Evolutionary conservation across 306 rosid genomes (phyloP).

Genomic region (Vicia villosa): DNA sequence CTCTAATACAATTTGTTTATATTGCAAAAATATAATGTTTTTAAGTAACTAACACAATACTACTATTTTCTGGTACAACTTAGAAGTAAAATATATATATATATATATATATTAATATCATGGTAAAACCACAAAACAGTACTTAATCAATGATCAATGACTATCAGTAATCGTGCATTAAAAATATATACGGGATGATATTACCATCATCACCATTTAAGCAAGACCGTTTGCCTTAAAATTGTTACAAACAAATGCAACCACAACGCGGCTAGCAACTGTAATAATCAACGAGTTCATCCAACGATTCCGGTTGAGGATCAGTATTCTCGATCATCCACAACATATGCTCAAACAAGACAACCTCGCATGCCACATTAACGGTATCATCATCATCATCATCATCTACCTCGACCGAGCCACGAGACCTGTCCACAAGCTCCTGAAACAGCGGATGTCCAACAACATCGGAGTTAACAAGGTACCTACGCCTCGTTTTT

Average conservation of each 20-base stretch:
- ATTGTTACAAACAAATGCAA: background rate
- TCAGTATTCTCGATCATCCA: slow-evolving; percentile 87
- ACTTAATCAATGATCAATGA: background rate
- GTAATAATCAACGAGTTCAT: slow-evolving; percentile 56
- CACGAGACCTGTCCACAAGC: slow-evolving; percentile 60
- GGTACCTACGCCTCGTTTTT: slow-evolving; percentile 62
- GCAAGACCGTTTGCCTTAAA: background rate
- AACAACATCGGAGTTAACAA: slow-evolving; percentile 52
- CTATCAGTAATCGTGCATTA: background rate
- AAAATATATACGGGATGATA: background rate
- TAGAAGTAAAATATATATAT: too few relatives aligned
- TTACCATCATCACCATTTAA: background rate
- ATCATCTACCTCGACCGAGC: background rate
- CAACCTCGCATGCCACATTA: slow-evolving; percentile 76
- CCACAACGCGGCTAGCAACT: background rate
- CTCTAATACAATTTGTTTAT: too few relatives aligned
- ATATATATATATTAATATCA: too few relatives aligned
- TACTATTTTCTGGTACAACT: too few relatives aligned
- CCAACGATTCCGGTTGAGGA: slow-evolving; percentile 66
- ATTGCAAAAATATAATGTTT: too few relatives aligned
- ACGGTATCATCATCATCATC: slow-evolving; percentile 37
- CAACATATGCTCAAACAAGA: slow-evolving; percentile 70
- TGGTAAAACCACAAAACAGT: background rate
- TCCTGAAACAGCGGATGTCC: slow-evolving; percentile 68
- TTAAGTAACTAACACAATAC: too few relatives aligned